Percentiles rank a stretch among this genome's conserved stretches.
These are phyloP conservation scores for Ambrosiella xylebori DNA, from an alignment of 2,329 filamentous ascomycete genomes.

Conservation along the genomic window DNA sequence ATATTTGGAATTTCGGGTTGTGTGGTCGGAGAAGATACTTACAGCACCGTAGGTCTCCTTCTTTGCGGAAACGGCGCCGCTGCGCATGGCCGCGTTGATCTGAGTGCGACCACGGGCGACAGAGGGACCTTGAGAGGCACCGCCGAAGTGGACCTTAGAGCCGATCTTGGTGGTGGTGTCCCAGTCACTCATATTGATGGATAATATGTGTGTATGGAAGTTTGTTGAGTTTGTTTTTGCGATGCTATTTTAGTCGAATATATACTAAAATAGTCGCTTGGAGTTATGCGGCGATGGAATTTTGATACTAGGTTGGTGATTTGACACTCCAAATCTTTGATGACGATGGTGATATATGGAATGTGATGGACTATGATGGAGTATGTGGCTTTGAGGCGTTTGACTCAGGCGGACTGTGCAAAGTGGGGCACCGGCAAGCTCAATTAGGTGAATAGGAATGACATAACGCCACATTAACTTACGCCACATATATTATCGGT, in stretches of 20 bases:
- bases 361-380: slow-evolving; percentile 12
- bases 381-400: slow-evolving; percentile 3
- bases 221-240: not conserved
- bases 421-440: slow-evolving; percentile 9
- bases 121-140: slow-evolving; percentile 55
- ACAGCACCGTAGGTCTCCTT: slow-evolving; percentile 83
- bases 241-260: not conserved
- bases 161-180: slow-evolving; percentile 84
- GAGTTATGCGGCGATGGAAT: not conserved
- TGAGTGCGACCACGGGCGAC: slow-evolving; percentile 70
- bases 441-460: not conserved
- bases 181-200: slow-evolving; percentile 61
- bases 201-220: not conserved
- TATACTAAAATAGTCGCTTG: no score
- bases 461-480: not conserved
- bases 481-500: not conserved
- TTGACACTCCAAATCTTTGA: not conserved
- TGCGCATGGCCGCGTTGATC: slow-evolving; percentile 77
- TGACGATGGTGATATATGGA: slow-evolving; percentile 1
- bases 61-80: slow-evolving; percentile 57
- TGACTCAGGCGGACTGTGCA: slow-evolving; percentile 11
- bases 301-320: not conserved
- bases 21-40: slow-evolving; percentile 24
- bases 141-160: slow-evolving; percentile 57
- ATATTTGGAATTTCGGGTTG: not conserved